Percentiles rank a stretch among this genome's conserved stretches.
Conservation (phyloP, 345 rosid species). For the Syzygium grande region DNA sequence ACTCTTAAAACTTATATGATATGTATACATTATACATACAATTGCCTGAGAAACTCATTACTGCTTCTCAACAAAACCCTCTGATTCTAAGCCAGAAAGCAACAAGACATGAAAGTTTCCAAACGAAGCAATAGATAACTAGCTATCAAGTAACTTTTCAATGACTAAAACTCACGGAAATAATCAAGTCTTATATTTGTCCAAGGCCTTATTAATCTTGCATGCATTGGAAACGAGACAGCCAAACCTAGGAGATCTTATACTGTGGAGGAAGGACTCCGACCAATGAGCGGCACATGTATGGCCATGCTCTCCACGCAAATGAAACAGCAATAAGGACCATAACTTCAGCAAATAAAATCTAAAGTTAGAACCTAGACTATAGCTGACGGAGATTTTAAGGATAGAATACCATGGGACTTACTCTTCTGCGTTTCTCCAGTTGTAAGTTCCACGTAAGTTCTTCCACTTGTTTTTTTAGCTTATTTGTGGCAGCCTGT, state of each 20-base stretch:
- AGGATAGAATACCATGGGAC: not conserved
- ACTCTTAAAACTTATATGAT: not conserved
- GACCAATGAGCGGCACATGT: not conserved
- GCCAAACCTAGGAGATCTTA: not conserved
- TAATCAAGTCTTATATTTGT: not conserved
- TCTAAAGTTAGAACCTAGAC: not conserved
- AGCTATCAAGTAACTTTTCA: not conserved
- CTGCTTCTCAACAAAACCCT: not conserved
- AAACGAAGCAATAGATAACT: not conserved
- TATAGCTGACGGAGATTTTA: not conserved
- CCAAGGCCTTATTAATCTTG: not conserved
- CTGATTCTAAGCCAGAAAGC: not conserved
- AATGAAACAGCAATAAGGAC: not conserved
- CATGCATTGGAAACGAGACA: not conserved
- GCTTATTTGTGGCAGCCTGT: conserved; percentile 96
- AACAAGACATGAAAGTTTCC: not conserved
- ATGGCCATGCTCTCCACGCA: not conserved
- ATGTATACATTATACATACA: not conserved
- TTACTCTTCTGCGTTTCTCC: conserved; percentile 95
- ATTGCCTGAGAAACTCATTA: not conserved
- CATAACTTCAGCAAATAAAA: not conserved
- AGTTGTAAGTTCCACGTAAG: conserved; percentile 95
- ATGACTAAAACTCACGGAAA: not conserved
- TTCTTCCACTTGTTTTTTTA: conserved; percentile 98
- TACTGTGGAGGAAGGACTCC: not conserved